Conservation (phyloP, 495 filamentous ascomycete genomes). For the Entonaema liquescens region DNA sequence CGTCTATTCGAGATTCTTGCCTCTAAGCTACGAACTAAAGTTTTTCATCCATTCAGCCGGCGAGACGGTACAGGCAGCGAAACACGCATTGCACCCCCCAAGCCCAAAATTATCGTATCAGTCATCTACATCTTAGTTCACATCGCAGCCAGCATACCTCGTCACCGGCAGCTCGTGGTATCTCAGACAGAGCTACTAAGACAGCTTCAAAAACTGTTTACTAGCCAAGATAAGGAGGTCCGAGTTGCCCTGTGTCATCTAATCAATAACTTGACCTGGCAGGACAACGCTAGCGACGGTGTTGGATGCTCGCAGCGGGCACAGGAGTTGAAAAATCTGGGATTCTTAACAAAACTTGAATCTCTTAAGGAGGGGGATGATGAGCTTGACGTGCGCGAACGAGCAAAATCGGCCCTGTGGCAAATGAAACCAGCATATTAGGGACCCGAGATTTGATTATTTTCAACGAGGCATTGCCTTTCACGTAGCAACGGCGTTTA, state of each 20-base stretch:
- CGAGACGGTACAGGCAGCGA: conserved; percentile 44
- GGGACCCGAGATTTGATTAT: background rate
- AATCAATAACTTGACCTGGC: conserved; percentile 81
- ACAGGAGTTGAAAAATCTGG: conserved; percentile 71
- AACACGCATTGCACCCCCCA: conserved; percentile 62
- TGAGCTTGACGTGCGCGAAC: conserved; percentile 84
- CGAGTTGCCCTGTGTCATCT: conserved; percentile 80
- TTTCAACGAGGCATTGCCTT: background rate
- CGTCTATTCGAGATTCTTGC: conserved; percentile 78
- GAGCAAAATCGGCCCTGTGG: conserved; percentile 79
- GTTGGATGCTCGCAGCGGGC: conserved; percentile 70
- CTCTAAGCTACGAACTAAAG: conserved; percentile 71
- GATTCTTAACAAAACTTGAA: conserved; percentile 72
- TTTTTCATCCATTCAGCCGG: conserved; percentile 55
- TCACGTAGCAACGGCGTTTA: background rate
- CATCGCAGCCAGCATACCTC: conserved; percentile 79
- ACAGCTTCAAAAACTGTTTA: conserved; percentile 77
- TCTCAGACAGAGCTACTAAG: conserved; percentile 65
- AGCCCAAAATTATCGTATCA: conserved; percentile 74
- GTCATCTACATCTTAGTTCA: conserved; percentile 83
- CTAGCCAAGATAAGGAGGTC: conserved; percentile 73
- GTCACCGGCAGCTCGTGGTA: conserved; percentile 73
- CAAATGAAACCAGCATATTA: conserved; percentile 62
- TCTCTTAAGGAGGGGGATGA: conserved; percentile 69
- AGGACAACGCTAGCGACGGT: conserved; percentile 74